Evolutionary conservation across 176 grass and related monocot genomes (phyloP).

Genomic region (Typha latifolia): DNA sequence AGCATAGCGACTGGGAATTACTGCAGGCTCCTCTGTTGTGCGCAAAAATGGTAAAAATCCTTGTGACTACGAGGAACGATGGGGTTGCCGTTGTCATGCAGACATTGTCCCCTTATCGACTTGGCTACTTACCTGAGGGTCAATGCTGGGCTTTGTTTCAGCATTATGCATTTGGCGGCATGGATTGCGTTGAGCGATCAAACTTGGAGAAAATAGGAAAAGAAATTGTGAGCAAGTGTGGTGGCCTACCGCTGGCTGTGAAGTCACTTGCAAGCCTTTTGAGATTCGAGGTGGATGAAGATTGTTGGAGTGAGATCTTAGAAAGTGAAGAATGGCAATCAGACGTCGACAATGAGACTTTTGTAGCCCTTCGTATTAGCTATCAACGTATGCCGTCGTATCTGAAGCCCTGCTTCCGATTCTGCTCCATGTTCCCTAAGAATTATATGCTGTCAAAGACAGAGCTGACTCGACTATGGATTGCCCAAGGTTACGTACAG

Average conservation of each 20-base stretch:
- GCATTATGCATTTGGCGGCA: background rate
- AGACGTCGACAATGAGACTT: background rate
- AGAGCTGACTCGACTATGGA: no score
- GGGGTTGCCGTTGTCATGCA: background rate
- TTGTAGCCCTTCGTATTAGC: background rate
- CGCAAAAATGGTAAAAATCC: background rate
- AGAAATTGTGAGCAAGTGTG: constrained; percentile 1
- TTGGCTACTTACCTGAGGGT: background rate
- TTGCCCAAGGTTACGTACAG: no score
- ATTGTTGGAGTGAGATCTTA: background rate
- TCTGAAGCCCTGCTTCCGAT: no score
- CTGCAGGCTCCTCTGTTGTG: background rate
- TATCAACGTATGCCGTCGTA: background rate
- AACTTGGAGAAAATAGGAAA: background rate
- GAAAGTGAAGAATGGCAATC: background rate
- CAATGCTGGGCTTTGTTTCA: background rate
- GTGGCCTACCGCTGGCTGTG: background rate
- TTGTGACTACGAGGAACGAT: background rate
- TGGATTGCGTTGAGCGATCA: background rate
- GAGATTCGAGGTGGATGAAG: background rate
- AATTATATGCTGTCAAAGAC: no score
- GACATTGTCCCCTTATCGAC: background rate
- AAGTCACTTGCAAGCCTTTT: constrained; percentile 2
- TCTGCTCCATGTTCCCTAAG: no score
- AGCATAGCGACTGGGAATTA: background rate